These are phyloP conservation scores for Boletus barrowsii DNA, from an alignment of 768 basidiomycete genomes.

Conservation along the genomic window DNA sequence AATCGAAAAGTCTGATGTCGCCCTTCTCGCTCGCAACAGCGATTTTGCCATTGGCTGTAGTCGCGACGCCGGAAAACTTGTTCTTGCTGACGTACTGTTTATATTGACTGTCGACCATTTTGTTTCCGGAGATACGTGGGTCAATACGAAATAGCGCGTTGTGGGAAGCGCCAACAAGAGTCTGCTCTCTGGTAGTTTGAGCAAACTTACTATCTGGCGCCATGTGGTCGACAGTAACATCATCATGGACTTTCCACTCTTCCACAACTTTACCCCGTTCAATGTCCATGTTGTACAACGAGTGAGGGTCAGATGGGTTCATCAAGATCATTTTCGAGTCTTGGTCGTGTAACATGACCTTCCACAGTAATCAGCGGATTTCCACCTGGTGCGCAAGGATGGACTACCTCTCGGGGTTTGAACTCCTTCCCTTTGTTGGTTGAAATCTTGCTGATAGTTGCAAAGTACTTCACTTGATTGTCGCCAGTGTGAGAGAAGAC, in stretches of 20 bases:
- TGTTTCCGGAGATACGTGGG: conserved; percentile 87
- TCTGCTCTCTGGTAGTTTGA: conserved; percentile 88
- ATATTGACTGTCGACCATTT: conserved; percentile 91
- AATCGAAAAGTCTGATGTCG: conserved; percentile 91
- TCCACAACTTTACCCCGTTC: conserved; percentile 95
- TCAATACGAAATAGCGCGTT: conserved; percentile 98
- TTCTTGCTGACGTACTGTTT: conserved; percentile 97
- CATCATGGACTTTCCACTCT: conserved; percentile 97
- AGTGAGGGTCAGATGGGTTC: conserved; percentile 76
- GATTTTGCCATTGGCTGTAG: conserved; percentile 81
- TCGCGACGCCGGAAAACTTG: conserved; percentile 89
- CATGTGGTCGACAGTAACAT: conserved; percentile 82
- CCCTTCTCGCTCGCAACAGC: conserved; percentile 97
- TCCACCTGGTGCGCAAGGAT: neutral
- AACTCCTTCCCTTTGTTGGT: conserved; percentile 82
- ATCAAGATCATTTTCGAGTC: conserved; percentile 94
- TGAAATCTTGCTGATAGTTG: conserved; percentile 80
- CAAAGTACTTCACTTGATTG: conserved; percentile 76
- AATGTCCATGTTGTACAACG: conserved; percentile 88
- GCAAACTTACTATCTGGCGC: conserved; percentile 94
- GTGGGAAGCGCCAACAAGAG: conserved; percentile 88
- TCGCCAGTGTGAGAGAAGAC: conserved; percentile 77
- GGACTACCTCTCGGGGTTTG: conserved; percentile 75
- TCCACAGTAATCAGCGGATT: conserved; percentile 9
- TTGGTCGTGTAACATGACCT: conserved; percentile 98